Percentiles rank a stretch among this genome's conserved stretches.
Evolutionary conservation across 345 rosid genomes (phyloP).

Genomic region (Eucalyptus polybractea): DNA sequence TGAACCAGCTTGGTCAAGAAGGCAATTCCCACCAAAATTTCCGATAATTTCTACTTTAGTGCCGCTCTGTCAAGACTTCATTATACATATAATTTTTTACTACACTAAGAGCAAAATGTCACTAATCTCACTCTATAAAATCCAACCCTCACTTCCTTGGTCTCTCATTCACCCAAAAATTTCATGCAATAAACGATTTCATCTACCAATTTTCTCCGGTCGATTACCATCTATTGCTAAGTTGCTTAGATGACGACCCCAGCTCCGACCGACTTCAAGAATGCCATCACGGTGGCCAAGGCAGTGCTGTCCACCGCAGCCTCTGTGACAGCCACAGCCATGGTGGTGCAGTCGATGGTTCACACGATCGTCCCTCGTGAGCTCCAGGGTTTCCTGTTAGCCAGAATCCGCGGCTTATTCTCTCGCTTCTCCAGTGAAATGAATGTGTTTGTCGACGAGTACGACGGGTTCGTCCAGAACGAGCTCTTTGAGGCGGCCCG

Average conservation of each 20-base stretch:
- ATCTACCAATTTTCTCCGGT: background rate
- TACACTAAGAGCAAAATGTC: too few species aligned
- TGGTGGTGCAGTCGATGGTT: conserved; percentile 31
- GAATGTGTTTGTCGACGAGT: conserved; percentile 30
- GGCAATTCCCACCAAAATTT: background rate
- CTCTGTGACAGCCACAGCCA: conserved; percentile 34
- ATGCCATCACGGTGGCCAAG: conserved; percentile 10
- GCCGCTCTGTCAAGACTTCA: background rate
- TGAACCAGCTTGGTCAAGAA: background rate
- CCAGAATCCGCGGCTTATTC: conserved; percentile 9
- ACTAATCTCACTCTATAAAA: background rate
- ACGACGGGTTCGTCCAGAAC: conserved; percentile 26
- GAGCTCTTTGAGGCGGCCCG: conserved; percentile 35
- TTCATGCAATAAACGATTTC: background rate
- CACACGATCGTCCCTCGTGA: conserved; percentile 28
- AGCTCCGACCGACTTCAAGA: background rate
- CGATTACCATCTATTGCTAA: background rate
- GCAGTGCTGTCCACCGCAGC: conserved; percentile 31
- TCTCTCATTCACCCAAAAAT: background rate
- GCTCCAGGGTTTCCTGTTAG: conserved; percentile 10
- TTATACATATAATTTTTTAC: background rate
- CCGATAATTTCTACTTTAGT: background rate
- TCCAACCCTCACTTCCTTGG: background rate
- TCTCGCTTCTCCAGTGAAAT: conserved; percentile 20
- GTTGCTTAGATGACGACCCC: background rate